Evolutionary conservation across 2,329 filamentous ascomycete genomes (phyloP).

Genomic region (Cladosporium austrohemisphaericum): DNA sequence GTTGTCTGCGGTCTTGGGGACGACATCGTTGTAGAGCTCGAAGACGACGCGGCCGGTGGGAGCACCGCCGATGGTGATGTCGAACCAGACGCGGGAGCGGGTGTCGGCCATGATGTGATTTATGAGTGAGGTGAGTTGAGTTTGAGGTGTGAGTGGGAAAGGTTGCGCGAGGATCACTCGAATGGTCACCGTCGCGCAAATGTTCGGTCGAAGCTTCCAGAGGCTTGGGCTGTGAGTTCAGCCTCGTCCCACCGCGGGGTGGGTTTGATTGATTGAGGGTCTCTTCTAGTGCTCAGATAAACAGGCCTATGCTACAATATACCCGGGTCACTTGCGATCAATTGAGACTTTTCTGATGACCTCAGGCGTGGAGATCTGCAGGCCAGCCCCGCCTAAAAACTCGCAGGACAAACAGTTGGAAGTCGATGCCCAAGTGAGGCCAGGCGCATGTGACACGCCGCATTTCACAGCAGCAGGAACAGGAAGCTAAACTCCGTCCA

Average conservation of each 20-base stretch:
- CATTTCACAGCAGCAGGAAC: too few species aligned
- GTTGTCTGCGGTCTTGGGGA: constrained; percentile 94
- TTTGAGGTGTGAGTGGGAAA: background rate
- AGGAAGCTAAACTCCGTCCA: constrained; percentile 13
- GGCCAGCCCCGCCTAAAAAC: constrained; percentile 1
- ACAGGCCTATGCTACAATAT: background rate
- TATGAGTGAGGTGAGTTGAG: background rate
- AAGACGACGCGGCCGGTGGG: constrained; percentile 76
- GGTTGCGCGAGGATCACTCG: background rate
- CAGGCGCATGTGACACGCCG: constrained; percentile 5
- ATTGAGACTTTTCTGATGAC: background rate
- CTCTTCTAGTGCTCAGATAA: too few species aligned
- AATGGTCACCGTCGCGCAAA: background rate
- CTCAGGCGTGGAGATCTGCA: background rate
- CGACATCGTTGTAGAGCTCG: constrained; percentile 67
- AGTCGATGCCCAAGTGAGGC: background rate
- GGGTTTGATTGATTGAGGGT: too few species aligned
- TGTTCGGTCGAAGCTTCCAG: constrained; percentile 14
- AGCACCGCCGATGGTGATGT: constrained; percentile 75
- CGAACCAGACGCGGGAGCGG: constrained; percentile 85
- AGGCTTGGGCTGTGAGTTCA: background rate
- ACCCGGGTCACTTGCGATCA: too few species aligned
- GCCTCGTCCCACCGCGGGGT: too few species aligned
- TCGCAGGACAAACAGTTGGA: background rate
- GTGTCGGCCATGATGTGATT: constrained; percentile 25